Conservation (phyloP, 257 asterid species). For the Voacanga thouarsii region DNA sequence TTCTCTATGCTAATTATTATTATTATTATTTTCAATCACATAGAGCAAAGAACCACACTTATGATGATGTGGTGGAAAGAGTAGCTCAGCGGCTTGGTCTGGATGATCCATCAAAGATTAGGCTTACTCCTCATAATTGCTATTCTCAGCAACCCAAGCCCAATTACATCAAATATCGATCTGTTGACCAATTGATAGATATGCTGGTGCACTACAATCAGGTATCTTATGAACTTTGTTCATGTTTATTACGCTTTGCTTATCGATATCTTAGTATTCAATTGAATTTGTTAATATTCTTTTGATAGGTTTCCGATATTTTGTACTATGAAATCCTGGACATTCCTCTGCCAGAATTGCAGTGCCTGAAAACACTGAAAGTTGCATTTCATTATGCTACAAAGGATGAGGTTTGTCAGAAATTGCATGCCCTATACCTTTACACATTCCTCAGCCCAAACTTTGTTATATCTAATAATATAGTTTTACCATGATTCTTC, state of each 20-base stretch:
- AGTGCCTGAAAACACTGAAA: conserved; percentile 87
- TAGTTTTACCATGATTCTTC: conserved; percentile 22
- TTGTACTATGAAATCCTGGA: conserved; percentile 94
- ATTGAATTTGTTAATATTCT: conserved; percentile 10
- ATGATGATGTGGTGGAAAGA: conserved; percentile 92
- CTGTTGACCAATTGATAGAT: conserved; percentile 80
- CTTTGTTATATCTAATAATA: conserved; percentile 5
- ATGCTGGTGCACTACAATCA: conserved; percentile 99
- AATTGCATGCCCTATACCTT: conserved; percentile 1
- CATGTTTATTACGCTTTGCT: neutral
- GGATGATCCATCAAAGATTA: conserved; percentile 89
- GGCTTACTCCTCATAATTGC: conserved; percentile 98
- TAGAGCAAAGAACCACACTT: conserved; percentile 89
- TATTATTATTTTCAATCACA: conserved; percentile 13
- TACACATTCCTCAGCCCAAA: neutral
- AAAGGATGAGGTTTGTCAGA: conserved; percentile 77
- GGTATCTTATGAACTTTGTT: conserved; percentile 37
- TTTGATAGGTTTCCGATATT: conserved; percentile 75
- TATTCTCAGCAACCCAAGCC: conserved; percentile 99
- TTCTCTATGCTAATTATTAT: conserved; percentile 17
- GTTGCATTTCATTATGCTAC: conserved; percentile 94
- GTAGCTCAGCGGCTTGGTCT: conserved; percentile 80
- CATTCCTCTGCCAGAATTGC: conserved; percentile 96
- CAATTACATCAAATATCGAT: conserved; percentile 74
- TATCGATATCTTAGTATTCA: neutral